Conservation (phyloP, 2,329 filamentous ascomycete genomes). For the Fusarium clavum region DNA sequence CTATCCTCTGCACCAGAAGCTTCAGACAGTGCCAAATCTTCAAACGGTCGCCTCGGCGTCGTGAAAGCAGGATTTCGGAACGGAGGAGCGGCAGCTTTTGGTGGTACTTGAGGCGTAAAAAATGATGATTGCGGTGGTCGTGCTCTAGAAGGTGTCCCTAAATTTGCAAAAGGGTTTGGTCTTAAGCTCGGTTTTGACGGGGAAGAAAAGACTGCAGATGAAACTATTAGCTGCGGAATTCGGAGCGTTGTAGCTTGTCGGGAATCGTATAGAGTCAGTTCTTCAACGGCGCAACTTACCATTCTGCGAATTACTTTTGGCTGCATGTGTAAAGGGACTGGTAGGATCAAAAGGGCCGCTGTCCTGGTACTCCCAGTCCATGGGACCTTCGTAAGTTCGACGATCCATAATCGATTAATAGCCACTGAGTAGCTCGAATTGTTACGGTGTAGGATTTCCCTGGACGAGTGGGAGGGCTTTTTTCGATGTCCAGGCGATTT, state of each 20-base stretch:
- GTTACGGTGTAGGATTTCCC: slow-evolving; percentile 10
- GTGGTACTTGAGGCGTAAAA: slow-evolving; percentile 59
- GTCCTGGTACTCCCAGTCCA: slow-evolving; percentile 75
- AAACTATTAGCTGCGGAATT: slow-evolving; percentile 34
- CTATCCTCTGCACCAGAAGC: slow-evolving; percentile 70
- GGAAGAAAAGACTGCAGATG: slow-evolving; percentile 52
- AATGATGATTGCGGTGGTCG: slow-evolving; percentile 58
- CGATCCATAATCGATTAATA: slow-evolving; percentile 58
- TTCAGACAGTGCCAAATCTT: slow-evolving; percentile 66
- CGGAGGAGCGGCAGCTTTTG: slow-evolving; percentile 59
- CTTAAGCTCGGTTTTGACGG: slow-evolving; percentile 52
- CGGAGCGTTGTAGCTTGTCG: neutral
- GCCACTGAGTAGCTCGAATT: slow-evolving; percentile 21
- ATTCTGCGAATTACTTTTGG: slow-evolving; percentile 55
- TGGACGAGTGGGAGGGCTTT: neutral
- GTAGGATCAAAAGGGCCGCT: slow-evolving; percentile 68
- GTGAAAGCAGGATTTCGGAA: slow-evolving; percentile 75
- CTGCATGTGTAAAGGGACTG: slow-evolving; percentile 70
- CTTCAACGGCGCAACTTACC: slow-evolving; percentile 51
- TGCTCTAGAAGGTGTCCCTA: slow-evolving; percentile 56
- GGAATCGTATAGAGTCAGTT: neutral
- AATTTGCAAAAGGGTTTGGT: slow-evolving; percentile 52
- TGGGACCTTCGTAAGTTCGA: slow-evolving; percentile 69
- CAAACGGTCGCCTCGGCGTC: slow-evolving; percentile 69
- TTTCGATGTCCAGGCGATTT: slow-evolving; percentile 17